Evolutionary conservation across 202 grass and related monocot species (phyloP), one percentile per base, ranked within the genome.

Genomic region (Digitaria exilis): DNA sequence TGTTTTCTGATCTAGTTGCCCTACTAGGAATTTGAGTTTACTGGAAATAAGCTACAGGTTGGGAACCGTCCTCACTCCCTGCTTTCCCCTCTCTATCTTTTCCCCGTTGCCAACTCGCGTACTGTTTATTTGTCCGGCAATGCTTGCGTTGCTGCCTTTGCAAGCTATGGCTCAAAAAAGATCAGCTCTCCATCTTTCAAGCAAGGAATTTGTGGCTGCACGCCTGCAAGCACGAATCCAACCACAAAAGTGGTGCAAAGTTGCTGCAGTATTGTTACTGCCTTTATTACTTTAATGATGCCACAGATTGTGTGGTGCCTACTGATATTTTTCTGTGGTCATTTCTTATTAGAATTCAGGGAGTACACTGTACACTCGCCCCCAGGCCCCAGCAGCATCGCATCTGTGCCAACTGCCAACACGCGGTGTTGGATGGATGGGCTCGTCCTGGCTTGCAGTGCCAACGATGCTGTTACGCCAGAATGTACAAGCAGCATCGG

Each of bases 181-280:
- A 31, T 13, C n/a, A 63, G 11, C 42, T 49, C 57, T 24, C 28
- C 75, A 32, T 32, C 29, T 65, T 30, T 48, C 6, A 65, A 65
- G 75, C 51, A 75, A 75, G 73, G 73, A 59, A 58, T 75, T 58
- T 44, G 74, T 58, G 41, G 16, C 10, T 30, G 39, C 41, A 32
- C 12, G 41, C 16, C 10, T 30, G 39, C 41, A 32, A 21, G 26
- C 58, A 48, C 18, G 16, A 60, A 76, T 42, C 55, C 25, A 77
- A 77, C 41, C 17, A 19, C 74, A 14, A 76, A 59, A 55, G 14
- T 56, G 14, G 34, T 13, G 37, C 42, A 63, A 18, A 31, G 55
- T 57, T 63, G 60, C 60, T 62, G 54, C 54, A 12, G 11, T 57
- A 58, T 4, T 58, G 8, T 58, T 58, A 25, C 55, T 58, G 55